Percentiles rank a stretch among this genome's conserved stretches.
Evolutionary conservation across 495 filamentous ascomycete genomes (phyloP).

Genomic region (Chaetomium cochliodes): DNA sequence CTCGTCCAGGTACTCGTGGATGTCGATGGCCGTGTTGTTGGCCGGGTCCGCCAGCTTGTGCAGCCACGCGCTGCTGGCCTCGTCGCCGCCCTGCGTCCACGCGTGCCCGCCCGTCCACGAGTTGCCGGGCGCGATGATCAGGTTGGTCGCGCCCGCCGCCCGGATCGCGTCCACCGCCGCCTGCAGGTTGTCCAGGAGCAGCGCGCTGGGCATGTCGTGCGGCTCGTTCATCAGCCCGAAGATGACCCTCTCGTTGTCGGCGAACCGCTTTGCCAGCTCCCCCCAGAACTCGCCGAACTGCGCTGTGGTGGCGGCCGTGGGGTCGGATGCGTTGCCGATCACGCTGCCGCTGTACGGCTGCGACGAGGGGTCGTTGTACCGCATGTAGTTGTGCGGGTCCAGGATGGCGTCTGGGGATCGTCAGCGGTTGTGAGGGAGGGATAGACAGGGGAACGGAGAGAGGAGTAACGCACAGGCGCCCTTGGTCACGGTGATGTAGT

Average conservation of each 20-base stretch:
- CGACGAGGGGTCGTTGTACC: constrained; percentile 53
- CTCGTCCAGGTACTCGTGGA: constrained; percentile 54
- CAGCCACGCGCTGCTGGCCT: constrained; percentile 44
- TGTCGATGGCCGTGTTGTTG: constrained; percentile 53
- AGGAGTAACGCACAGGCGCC: constrained; percentile 36
- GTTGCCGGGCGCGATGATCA: constrained; percentile 53
- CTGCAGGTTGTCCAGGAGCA: constrained; percentile 51
- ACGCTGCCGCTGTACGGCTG: constrained; percentile 52
- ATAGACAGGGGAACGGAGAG: neutral
- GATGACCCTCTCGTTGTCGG: constrained; percentile 51
- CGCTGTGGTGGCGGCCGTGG: constrained; percentile 45
- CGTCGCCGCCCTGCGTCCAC: constrained; percentile 47
- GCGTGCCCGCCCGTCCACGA: constrained; percentile 50
- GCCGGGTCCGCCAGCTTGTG: constrained; percentile 47
- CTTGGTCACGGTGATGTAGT: constrained; percentile 54
- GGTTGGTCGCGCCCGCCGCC: constrained; percentile 41
- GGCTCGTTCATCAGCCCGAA: constrained; percentile 54
- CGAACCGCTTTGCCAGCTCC: constrained; percentile 50
- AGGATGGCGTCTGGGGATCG: constrained; percentile 41
- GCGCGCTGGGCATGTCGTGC: constrained; percentile 50
- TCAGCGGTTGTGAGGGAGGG: constrained; percentile 9
- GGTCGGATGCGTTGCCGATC: constrained; percentile 49
- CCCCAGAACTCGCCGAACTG: constrained; percentile 56
- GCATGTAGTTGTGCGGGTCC: constrained; percentile 59
- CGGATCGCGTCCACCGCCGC: constrained; percentile 53